Conservation (phyloP, 345 rosid species). For the Hypericum perforatum region DNA sequence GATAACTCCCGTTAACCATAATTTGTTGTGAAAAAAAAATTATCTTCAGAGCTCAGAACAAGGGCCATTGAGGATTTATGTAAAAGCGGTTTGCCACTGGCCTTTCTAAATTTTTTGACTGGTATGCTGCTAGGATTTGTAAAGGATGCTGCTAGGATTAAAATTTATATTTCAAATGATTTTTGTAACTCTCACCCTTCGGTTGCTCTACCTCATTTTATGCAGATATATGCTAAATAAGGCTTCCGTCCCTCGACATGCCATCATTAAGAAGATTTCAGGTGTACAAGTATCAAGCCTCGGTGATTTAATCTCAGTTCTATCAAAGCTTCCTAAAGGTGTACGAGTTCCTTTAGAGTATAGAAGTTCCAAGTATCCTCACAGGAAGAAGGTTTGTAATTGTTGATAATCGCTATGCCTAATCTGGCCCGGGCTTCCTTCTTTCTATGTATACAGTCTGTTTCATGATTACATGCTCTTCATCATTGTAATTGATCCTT, state of each 20-base stretch:
- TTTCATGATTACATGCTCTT: no score
- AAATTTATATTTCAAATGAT: not conserved
- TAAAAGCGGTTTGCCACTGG: no score
- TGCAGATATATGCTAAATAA: constrained; percentile 79
- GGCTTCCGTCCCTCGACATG: constrained; percentile 96
- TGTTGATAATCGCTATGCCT: no score
- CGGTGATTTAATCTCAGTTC: constrained; percentile 52
- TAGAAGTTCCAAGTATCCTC: constrained; percentile 68
- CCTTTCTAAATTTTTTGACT: no score
- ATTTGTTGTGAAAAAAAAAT: no score
- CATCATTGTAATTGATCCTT: no score
- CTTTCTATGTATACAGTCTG: no score
- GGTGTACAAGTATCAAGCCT: constrained; percentile 66
- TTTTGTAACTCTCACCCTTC: constrained; percentile 12
- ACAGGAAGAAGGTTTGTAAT: constrained; percentile 68
- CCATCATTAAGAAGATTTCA: constrained; percentile 84
- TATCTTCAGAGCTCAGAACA: no score
- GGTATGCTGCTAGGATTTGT: not conserved
- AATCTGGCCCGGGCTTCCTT: no score
- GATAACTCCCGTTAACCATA: no score
- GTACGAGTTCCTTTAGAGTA: constrained; percentile 88
- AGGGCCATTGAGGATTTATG: no score
- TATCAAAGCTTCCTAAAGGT: constrained; percentile 65
- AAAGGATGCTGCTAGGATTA: not conserved
- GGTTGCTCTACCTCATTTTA: no score